Evolutionary conservation across 2,329 filamentous ascomycete species (phyloP), one percentile per base, ranked within the genome.

Genomic region (Phyllosticta paracitricarpa): DNA sequence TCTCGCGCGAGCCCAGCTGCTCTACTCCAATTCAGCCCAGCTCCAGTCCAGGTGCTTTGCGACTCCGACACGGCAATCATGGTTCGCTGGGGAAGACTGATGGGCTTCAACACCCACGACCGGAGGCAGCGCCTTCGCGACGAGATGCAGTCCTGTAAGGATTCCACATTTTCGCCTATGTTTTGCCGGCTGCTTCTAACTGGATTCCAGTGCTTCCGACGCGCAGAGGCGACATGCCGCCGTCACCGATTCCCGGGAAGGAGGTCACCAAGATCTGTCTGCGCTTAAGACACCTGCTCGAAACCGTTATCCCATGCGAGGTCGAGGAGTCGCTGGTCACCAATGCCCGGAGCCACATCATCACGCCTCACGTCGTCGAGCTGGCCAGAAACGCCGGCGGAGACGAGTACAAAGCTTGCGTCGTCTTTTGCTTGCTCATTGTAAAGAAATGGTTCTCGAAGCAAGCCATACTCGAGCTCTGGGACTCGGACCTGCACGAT

Each of bases 181-280:
- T 51, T 28, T 59, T 10, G 19, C 25, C 63, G 7, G 51, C 12
- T 28, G 14, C 26, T 26, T 35, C 56, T 59, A 67, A 51, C 68
- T 57, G 51, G 2, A 25, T 25, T 22, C 33, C 64, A 89, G 86
- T 92, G 14, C 82, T 92, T 2, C 87, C 88, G 1, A 79, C 78
- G 14, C 82, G 86, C 66, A 79, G 79, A 66, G 79, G 84, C 66
- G 81, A 83, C 12, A 72, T 79, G 0, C 76, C 86, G 53, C 75
- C 84, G 52, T 86, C 89, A 10, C 85, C 88, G 28, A 85, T 93
- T 40, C 84, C 89, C 1, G 81, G 92, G 12, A 80, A 82, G 63
- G 88, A 94, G 68, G 92, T 97, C 64, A 97, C 93, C 64, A 92
- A 92, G 72, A 82, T 95, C 61, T 93, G 92, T 26, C 82, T 99